These are phyloP conservation scores for Secale cereale DNA, from an alignment of 176 grass and related monocot species.

Conservation along the genomic window DNA sequence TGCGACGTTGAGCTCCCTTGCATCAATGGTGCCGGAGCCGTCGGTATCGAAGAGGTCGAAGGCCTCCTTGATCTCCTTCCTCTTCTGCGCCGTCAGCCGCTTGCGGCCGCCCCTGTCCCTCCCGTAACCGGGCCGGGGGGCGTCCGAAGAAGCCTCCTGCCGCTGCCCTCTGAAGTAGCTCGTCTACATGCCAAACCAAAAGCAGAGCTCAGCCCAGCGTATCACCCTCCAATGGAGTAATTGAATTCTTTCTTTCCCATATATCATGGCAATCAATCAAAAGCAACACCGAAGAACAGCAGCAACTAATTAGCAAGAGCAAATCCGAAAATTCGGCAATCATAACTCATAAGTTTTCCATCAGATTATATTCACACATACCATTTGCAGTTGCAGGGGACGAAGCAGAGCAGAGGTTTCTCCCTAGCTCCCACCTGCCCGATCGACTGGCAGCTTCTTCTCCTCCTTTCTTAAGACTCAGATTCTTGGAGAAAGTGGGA, in stretches of 20 bases:
- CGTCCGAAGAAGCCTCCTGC: not conserved
- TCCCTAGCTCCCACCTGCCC: not conserved
- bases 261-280: not conserved
- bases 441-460: not conserved
- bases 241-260: too few species aligned
- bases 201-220: not conserved
- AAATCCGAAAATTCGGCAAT: too few species aligned
- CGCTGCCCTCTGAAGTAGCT: conserved; percentile 8
- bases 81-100: conserved; percentile 50
- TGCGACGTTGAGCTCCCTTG: conserved; percentile 62
- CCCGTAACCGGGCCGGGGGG: conserved; percentile 8
- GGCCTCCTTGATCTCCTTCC: conserved; percentile 72
- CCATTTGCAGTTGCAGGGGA: not conserved
- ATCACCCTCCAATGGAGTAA: not conserved
- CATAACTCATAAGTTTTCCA: not conserved
- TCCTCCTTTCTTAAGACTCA: not conserved
- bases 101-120: conserved; percentile 14
- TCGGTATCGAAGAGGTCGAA: conserved; percentile 87
- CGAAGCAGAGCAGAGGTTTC: not conserved
- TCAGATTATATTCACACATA: not conserved
- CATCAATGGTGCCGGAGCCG: conserved; percentile 76
- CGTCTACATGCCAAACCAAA: not conserved
- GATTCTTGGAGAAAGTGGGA: not conserved
- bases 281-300: not conserved
- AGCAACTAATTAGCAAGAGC: not conserved